Percentiles rank a stretch among this genome's conserved stretches.
These are phyloP conservation scores for Comarum palustre DNA, from an alignment of 306 rosid species.

Conservation along the genomic window DNA sequence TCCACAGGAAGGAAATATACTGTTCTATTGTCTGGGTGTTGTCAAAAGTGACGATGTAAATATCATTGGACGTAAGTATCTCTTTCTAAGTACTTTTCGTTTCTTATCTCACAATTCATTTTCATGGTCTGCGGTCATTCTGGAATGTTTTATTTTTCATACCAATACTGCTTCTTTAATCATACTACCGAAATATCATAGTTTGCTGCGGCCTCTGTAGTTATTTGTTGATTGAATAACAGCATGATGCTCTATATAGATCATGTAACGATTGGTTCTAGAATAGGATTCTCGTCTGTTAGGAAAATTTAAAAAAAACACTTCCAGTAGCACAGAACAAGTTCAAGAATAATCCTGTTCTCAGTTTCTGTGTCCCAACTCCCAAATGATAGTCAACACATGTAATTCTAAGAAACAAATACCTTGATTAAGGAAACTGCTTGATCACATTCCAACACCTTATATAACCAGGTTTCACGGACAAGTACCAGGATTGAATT, in stretches of 20 bases:
- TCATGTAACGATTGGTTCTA: neutral
- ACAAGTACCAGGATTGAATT: neutral
- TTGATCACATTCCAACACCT: neutral
- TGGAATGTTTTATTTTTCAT: neutral
- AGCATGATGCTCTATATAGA: neutral
- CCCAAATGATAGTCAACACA: neutral
- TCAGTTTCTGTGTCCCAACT: neutral
- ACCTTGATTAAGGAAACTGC: neutral
- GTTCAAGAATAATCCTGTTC: neutral
- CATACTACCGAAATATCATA: neutral
- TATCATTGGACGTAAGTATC: slow-evolving; percentile 86
- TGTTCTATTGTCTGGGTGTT: slow-evolving; percentile 48
- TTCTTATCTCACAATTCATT: neutral
- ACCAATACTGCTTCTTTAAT: neutral
- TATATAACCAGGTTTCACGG: neutral
- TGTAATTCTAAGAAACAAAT: neutral
- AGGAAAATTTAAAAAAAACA: neutral
- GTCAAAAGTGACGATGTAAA: slow-evolving; percentile 55
- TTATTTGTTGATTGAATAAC: neutral
- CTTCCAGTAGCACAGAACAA: neutral
- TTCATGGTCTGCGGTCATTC: neutral
- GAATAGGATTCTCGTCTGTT: neutral
- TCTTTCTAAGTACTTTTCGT: neutral
- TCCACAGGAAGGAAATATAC: slow-evolving; percentile 33
- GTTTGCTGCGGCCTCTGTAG: neutral